Base-by-base conservation (phyloP, 176 grass and related monocot species). In the Oryza glumipatula region DNA sequence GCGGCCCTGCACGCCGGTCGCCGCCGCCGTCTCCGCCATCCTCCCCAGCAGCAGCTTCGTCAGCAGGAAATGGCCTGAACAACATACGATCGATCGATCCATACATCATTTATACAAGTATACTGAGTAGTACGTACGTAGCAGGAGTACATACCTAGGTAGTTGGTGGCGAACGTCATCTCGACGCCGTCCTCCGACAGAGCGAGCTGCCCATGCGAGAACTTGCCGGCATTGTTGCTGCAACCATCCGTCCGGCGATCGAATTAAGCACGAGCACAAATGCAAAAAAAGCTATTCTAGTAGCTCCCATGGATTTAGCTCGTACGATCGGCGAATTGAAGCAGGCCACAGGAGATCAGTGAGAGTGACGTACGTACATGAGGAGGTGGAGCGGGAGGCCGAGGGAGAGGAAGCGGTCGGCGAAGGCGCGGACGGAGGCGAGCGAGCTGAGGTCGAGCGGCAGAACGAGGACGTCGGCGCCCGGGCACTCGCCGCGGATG, bases 81-180 rank as follows among this genome's bases (percentile, higher is more conserved):
- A 79, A n/a, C 54, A 38, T 49, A 32, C 30, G 30, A 32, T 32
- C 30, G 30, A 32, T 32, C 51, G 5, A 13, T 6, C 52, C 17
- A 16, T 52, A 0, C 14, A 52, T 15, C 14, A 52, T 58, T 21
- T 12, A 15, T 24, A 6, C 6, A 52, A 19, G 19, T 38, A 51
- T 38, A 51, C 65, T 7, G 26, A 54, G 54, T 21, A 32, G 30
- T 32, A 32, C 30, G 30, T 3, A 58, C 49, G 19, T 63, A 63
- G 17, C 58, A 63, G n/a, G 23, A 21, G 19, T 19, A 63, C 8
- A 23, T 19, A 92, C 93, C 94, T 5, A 98, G 85, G n/a, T 95
- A 94, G 85, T 98, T 98, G 67, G 96, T 95, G 45, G 96, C 96
- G 91, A 98, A 98, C 61, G 93, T 95, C 96, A 96, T 98, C 90